phyloP scores from a whole-genome alignment of 1,284 basidiomycete species.

The Sanguinoderma infundibulare region DNA sequence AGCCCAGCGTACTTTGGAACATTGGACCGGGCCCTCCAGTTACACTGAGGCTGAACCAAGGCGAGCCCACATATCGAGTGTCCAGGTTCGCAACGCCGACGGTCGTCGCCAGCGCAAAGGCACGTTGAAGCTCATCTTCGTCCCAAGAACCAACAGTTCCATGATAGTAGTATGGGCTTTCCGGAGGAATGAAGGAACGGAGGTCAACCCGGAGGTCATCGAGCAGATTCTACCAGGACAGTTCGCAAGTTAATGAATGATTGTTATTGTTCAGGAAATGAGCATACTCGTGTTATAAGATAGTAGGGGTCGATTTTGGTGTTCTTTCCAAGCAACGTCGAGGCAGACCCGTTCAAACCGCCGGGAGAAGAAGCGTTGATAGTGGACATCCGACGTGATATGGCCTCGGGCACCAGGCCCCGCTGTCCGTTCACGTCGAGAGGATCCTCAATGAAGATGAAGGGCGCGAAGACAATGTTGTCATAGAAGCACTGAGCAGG shows the following conservation, averaged over 20 bases:
- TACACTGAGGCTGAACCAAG: slow-evolving; percentile 54
- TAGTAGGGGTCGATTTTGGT: slow-evolving; percentile 91
- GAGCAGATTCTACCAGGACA: slow-evolving; percentile 60
- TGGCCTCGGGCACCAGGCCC: slow-evolving; percentile 50
- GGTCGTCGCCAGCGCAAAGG: slow-evolving; percentile 71
- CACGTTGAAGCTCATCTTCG: slow-evolving; percentile 66
- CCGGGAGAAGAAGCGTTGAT: slow-evolving; percentile 41
- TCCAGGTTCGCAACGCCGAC: slow-evolving; percentile 59
- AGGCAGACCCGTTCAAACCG: slow-evolving; percentile 36
- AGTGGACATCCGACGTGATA: slow-evolving; percentile 47
- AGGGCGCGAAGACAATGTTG: slow-evolving; percentile 94
- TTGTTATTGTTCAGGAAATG: neutral
- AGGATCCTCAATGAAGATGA: slow-evolving; percentile 95
- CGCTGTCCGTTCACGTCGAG: slow-evolving; percentile 67
- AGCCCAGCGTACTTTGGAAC: slow-evolving; percentile 23
- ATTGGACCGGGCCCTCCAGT: slow-evolving; percentile 37
- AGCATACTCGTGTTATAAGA: slow-evolving; percentile 80
- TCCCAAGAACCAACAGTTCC: slow-evolving; percentile 77
- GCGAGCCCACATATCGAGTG: slow-evolving; percentile 43
- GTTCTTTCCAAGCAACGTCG: slow-evolving; percentile 54
- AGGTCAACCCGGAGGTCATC: slow-evolving; percentile 81
- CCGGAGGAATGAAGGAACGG: slow-evolving; percentile 61
- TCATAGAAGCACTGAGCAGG: slow-evolving; percentile 86
- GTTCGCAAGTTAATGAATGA: slow-evolving; percentile 1
- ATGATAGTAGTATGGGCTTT: slow-evolving; percentile 78